Evolutionary conservation across 2,329 filamentous ascomycete genomes (phyloP).

Genomic region (Zarea fungicola): DNA sequence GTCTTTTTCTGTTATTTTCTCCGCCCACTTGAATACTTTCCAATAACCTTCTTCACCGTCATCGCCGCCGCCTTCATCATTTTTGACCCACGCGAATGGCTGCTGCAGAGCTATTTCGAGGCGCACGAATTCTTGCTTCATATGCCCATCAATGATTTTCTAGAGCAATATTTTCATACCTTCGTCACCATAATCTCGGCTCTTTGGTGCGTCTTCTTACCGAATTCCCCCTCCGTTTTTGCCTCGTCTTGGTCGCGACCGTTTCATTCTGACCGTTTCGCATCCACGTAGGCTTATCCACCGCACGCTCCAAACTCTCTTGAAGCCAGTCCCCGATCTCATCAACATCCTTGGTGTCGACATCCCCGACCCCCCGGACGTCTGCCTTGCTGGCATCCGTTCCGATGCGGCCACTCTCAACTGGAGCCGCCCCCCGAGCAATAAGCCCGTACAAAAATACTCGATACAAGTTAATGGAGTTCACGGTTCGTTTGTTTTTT

Average conservation of each 20-base stretch:
- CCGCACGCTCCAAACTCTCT: constrained; percentile 81
- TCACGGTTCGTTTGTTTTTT: constrained; percentile 59
- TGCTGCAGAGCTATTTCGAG: constrained; percentile 11
- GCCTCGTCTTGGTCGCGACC: constrained; percentile 37
- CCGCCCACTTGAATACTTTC: constrained; percentile 21
- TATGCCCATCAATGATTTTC: constrained; percentile 19
- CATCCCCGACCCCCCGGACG: constrained; percentile 81
- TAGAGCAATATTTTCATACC: constrained; percentile 7
- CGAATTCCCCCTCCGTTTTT: constrained; percentile 34
- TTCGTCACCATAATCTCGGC: constrained; percentile 17
- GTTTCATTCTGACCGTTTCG: constrained; percentile 3
- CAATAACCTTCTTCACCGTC: constrained; percentile 8
- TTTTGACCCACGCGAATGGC: constrained; percentile 9
- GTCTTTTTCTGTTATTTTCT: constrained; percentile 34
- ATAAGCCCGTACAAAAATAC: constrained; percentile 73
- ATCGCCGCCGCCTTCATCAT: constrained; percentile 23
- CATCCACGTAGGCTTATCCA: constrained; percentile 64
- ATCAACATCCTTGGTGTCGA: constrained; percentile 90
- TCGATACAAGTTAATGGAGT: constrained; percentile 91
- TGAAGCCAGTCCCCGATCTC: constrained; percentile 85
- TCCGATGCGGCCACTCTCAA: constrained; percentile 82
- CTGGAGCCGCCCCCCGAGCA: constrained; percentile 71
- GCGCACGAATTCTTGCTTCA: constrained; percentile 17
- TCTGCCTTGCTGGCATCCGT: constrained; percentile 85
- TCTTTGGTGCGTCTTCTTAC: constrained; percentile 18